Base-by-base conservation (phyloP, 1,284 basidiomycete species). In the Trichosporon faecale region DNA sequence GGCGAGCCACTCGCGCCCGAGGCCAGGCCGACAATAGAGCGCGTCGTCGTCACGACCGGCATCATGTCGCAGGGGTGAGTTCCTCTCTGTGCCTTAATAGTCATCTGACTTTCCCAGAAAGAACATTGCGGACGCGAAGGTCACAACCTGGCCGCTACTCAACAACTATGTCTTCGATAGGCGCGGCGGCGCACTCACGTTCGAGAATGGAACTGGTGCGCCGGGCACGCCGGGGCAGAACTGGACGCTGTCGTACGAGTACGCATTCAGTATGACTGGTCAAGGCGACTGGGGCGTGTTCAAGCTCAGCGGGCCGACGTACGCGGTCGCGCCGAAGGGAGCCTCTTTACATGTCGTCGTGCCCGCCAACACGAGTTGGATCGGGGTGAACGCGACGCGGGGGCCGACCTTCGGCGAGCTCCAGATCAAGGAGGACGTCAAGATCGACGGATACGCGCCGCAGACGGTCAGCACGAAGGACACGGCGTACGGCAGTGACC, bases 41-140 rank as follows among this genome's bases (percentile, higher is more conserved):
- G 29, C 7, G 57, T 61, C 31, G 57, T 61, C 27, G 29, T 61
- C 18, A 61, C 57, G 27, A 61, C 57, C 0, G 57, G 57, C 14
- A 61, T 61, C 27, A 29, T 33, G 57, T 29, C 57, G 31, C 57
- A 61, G 31, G 29, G 27, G 57, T 61, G 57, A 33, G 57, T 61
- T 11, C 4, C 8, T 5, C 55, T 16, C 25, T 18, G 55, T 7
- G 16, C 14, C 57, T 29, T 4, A 16, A 31, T 27, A 37, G 11
- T 23, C 8, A 31, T 29, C 57, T 61, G 29, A 61, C 57, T 21
- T 31, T 4, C 12, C 16, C 57, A 61, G 57, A 7, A 8, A 61
- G 18, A 33, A 3, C 14, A 29, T 61, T 29, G 57, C 27, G 5
- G 27, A 61, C 27, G 57, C 29, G 18, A 61, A 61, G 12, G 29